Percentiles rank a stretch among this genome's conserved stretches.
Conservation (phyloP, 768 basidiomycete genomes). For the Naganishia onofrii region DNA sequence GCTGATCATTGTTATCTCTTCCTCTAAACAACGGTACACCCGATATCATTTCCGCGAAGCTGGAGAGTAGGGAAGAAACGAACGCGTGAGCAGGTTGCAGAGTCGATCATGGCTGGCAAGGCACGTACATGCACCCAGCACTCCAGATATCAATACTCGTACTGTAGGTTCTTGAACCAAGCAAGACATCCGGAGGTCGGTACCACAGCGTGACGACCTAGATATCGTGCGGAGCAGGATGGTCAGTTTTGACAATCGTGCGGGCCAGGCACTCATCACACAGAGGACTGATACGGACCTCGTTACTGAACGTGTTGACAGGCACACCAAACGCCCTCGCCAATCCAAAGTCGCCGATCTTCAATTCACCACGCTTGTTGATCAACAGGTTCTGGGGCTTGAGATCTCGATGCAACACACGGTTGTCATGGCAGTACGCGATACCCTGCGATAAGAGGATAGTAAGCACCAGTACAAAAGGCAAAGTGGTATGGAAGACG, state of each 20-base stretch:
- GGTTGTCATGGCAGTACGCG: conserved; percentile 97
- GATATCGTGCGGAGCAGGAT: neutral
- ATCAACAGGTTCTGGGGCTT: conserved; percentile 98
- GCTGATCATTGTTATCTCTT: conserved; percentile 92
- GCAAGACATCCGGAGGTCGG: conserved; percentile 92
- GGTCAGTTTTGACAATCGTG: neutral
- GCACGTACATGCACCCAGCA: conserved; percentile 77
- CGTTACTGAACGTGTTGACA: conserved; percentile 98
- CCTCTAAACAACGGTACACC: conserved; percentile 96
- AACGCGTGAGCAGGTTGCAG: neutral
- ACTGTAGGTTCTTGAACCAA: conserved; percentile 94
- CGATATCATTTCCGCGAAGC: conserved; percentile 97
- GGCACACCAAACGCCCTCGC: conserved; percentile 97
- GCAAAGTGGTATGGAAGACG: neutral
- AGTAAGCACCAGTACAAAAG: neutral
- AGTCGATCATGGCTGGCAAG: neutral
- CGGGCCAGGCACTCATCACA: neutral
- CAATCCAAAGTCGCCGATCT: conserved; percentile 95
- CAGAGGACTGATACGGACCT: conserved; percentile 53
- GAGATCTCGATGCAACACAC: conserved; percentile 93
- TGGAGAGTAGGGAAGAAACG: conserved; percentile 24
- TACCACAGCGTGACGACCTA: conserved; percentile 96
- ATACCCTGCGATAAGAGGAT: conserved; percentile 60
- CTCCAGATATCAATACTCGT: conserved; percentile 99
- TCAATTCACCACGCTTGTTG: conserved; percentile 93